Evolutionary conservation across 78 protist genomes (phyloP).

Genomic region (Tieghemostelium lacteum): DNA sequence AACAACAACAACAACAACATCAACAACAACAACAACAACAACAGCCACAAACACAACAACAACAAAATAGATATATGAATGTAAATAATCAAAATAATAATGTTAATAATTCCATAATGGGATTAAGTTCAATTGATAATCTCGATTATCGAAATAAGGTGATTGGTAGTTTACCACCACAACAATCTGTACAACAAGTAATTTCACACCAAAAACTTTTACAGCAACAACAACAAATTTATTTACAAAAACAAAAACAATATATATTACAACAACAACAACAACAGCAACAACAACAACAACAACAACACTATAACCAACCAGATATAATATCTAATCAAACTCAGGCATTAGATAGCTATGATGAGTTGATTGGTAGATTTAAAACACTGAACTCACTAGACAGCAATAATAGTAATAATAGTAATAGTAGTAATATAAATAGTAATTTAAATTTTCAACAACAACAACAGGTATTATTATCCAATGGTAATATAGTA

Average conservation of each 20-base stretch:
- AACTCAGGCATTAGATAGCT: background rate
- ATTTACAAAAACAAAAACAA: background rate
- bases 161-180: constrained; percentile 9
- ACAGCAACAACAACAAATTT: constrained; percentile 17
- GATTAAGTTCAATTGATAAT: constrained; percentile 8
- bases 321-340: background rate
- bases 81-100: background rate
- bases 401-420: background rate
- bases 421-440: background rate
- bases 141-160: constrained; percentile 21
- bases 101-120: background rate
- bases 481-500: background rate
- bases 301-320: background rate
- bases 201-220: background rate
- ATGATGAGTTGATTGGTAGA: background rate
- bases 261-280: constrained; percentile 4
- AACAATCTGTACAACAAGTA: background rate
- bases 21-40: background rate
- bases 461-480: constrained; percentile 4
- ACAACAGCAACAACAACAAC: constrained; percentile 28
- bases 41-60: background rate
- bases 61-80: background rate
- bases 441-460: background rate
- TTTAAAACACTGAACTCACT: background rate
- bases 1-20: background rate